A percentile compares a stretch with the other conserved stretches of the same genome.
These are phyloP conservation scores for Thamnidium elegans DNA, from an alignment of 192 early-diverging fungal species.

Conservation along the genomic window DNA sequence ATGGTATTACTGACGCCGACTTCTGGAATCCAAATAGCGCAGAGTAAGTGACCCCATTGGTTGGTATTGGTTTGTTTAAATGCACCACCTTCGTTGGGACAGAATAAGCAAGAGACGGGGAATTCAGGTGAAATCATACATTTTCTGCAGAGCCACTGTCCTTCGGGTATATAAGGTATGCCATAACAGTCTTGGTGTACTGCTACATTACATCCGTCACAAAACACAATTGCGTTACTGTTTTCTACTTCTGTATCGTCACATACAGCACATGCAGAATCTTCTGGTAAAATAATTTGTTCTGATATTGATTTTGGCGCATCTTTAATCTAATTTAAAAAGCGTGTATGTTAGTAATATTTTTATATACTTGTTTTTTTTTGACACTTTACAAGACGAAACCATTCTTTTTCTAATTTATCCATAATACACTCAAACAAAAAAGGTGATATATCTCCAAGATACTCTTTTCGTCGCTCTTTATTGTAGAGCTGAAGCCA, in stretches of 20 bases:
- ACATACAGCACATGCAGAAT: slow-evolving; percentile 90
- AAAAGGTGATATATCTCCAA: slow-evolving; percentile 48
- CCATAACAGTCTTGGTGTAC: slow-evolving; percentile 99
- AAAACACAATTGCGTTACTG: slow-evolving; percentile 98
- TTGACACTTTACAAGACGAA: slow-evolving; percentile 62
- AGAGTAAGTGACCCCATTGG: slow-evolving; percentile 94
- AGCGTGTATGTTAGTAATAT: too few relatives aligned
- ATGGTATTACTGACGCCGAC: slow-evolving; percentile 79
- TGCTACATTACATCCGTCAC: slow-evolving; percentile 98
- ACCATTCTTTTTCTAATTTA: slow-evolving; percentile 95
- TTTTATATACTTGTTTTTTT: slow-evolving; percentile 5
- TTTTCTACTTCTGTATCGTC: slow-evolving; percentile 98
- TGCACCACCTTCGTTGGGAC: slow-evolving; percentile 89
- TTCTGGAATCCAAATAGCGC: slow-evolving; percentile 98
- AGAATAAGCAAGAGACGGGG: slow-evolving; percentile 85
- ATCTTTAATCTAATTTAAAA: slow-evolving; percentile 62
- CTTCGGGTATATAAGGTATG: slow-evolving; percentile 97
- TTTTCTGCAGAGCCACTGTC: slow-evolving; percentile 96
- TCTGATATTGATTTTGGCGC: slow-evolving; percentile 59
- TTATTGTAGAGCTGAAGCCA: slow-evolving; percentile 74
- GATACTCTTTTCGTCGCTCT: slow-evolving; percentile 50
- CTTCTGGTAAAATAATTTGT: slow-evolving; percentile 61
- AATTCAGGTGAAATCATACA: slow-evolving; percentile 93
- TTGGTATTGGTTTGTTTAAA: slow-evolving; percentile 93
- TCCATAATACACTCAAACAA: slow-evolving; percentile 89